A percentile compares a stretch with the other conserved stretches of the same genome.
These are phyloP conservation scores for Triticum dicoccoides DNA, from an alignment of 176 grass and related monocot species.

Conservation along the genomic window DNA sequence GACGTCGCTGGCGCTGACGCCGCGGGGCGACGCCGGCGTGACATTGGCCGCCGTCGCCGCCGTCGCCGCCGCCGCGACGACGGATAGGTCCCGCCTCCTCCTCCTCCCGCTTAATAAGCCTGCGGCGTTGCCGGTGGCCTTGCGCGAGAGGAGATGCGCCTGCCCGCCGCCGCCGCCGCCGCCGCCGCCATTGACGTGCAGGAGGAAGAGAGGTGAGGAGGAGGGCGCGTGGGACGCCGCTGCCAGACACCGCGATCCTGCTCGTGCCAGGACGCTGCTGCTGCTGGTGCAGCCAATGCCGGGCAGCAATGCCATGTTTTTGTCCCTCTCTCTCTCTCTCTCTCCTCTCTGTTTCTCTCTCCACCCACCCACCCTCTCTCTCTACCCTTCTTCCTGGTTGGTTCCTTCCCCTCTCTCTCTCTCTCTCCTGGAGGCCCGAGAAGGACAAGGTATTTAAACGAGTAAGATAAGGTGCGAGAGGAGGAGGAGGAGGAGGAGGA, in stretches of 20 bases:
- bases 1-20: conserved; percentile 71
- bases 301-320: conserved; percentile 40
- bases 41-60: not conserved
- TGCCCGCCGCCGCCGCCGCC: not conserved
- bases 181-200: conserved; percentile 26
- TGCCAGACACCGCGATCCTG: conserved; percentile 17
- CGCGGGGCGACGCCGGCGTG: not conserved
- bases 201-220: not conserved
- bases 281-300: conserved; percentile 39
- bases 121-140: not conserved
- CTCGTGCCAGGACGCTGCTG: conserved; percentile 7
- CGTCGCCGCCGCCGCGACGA: conserved; percentile 8
- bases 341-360: not conserved
- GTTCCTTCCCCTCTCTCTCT: not conserved
- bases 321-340: not conserved
- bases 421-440: not conserved
- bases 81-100: not conserved
- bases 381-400: not conserved
- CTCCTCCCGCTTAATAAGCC: conserved; percentile 9
- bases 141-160: not conserved
- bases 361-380: not conserved
- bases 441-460: conserved; percentile 42
- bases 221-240: conserved; percentile 28
- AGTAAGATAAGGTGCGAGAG: conserved; percentile 42
- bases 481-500: not conserved